These are phyloP conservation scores for Candida maesae DNA, from an alignment of 805 yeast species.

Conservation along the genomic window DNA sequence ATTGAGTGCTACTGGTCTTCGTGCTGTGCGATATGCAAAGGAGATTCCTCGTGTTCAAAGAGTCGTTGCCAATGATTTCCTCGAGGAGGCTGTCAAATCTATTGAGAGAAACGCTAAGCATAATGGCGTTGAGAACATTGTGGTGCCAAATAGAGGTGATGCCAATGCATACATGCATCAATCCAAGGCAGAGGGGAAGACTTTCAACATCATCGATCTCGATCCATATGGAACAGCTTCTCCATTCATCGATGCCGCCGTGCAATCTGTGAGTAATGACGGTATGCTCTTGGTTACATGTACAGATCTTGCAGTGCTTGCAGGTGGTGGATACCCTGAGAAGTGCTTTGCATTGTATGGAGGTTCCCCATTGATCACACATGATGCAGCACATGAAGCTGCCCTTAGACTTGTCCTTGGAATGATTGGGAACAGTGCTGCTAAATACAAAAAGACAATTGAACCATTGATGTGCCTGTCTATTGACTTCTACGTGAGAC, in stretches of 20 bases:
- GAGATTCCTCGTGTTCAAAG: constrained; percentile 76
- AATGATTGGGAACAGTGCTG: constrained; percentile 77
- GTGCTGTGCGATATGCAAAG: constrained; percentile 90
- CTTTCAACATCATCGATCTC: constrained; percentile 83
- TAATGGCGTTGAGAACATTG: constrained; percentile 56
- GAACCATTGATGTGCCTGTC: constrained; percentile 85
- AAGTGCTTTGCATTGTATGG: constrained; percentile 95
- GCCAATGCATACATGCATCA: constrained; percentile 81
- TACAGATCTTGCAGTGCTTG: constrained; percentile 92
- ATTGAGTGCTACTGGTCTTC: constrained; percentile 87
- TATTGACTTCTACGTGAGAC: constrained; percentile 89
- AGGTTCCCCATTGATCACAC: constrained; percentile 72
- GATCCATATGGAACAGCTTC: constrained; percentile 99
- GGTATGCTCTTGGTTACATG: constrained; percentile 90
- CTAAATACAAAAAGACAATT: constrained; percentile 79
- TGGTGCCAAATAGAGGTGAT: constrained; percentile 74
- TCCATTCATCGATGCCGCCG: constrained; percentile 90
- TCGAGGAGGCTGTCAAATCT: constrained; percentile 79
- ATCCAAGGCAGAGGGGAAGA: constrained; percentile 35
- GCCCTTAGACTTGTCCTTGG: constrained; percentile 83
- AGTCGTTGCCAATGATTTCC: constrained; percentile 86
- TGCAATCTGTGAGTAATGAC: constrained; percentile 77
- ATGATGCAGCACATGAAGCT: constrained; percentile 86
- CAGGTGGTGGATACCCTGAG: constrained; percentile 95
- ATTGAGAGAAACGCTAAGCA: constrained; percentile 68